Evolutionary conservation across 2,329 filamentous ascomycete genomes (phyloP), one percentile per base, ranked within the genome.

Genomic region (Grosmannia huntii): DNA sequence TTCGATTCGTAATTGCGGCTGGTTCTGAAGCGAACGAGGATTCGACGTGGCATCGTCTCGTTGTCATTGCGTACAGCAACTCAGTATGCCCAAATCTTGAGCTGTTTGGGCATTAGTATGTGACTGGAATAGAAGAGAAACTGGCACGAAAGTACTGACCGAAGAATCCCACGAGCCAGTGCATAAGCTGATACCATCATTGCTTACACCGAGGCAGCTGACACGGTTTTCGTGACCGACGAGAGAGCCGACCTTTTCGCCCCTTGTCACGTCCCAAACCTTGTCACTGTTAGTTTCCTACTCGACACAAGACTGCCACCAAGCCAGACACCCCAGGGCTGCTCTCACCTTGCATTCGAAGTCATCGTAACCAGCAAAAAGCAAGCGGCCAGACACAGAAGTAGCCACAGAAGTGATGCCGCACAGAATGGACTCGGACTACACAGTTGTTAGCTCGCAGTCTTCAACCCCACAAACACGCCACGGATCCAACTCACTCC

Each of bases 141-240:
- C 2, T 49, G n/a, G 38, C 21, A 36, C 3, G 36, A 14, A 38
- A 5, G 14, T 38, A 81, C 90, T 77, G 82, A 97, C 94, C 80
- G 96, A 82, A 68, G 94, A 96, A 77, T 99, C 94, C 94, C 94
- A 99, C 66, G 94, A 99, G 73, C 94, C 94, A 69, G 94, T 99
- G 83, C 94, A 97, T 77, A 99, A 80, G 78, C 92, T 97, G 77
- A 97, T 96, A 63, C 92, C 94, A 70, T 99, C 94, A 73, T 97
- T 97, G 80, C 92, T 97, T 67, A 99, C 94, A 65, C 94, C 94
- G 70, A 99, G 78, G 75, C 94, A 99, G 82, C 92, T 97, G 71
- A 99, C 94, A 65, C 94, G 88, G 79, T 99, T 99, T 75, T 97
- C 92, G 73, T 99, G 94, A 67, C 94, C 94, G 68, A 95, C 92